A percentile compares a stretch with the other conserved stretches of the same genome.
These are phyloP conservation scores for Phylloboletellus chloephorus DNA, from an alignment of 1,284 basidiomycete species.

Conservation along the genomic window DNA sequence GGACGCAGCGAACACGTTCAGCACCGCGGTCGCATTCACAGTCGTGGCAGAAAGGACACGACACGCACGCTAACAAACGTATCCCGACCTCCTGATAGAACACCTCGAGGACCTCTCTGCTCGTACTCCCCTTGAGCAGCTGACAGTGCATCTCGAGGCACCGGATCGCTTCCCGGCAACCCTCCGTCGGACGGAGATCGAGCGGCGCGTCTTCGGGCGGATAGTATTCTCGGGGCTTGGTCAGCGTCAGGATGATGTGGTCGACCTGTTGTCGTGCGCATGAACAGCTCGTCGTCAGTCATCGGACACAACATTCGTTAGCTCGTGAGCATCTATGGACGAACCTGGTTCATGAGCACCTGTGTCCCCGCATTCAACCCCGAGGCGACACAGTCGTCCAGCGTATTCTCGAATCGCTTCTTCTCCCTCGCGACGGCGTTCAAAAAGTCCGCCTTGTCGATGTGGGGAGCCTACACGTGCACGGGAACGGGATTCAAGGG, in stretches of 20 bases:
- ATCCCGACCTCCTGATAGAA: slow-evolving; percentile 97
- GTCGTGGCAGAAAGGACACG: not conserved
- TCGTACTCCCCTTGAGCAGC: slow-evolving; percentile 87
- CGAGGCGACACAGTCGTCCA: slow-evolving; percentile 91
- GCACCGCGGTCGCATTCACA: not conserved
- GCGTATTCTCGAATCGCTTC: slow-evolving; percentile 86
- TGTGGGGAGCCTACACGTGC: slow-evolving; percentile 62
- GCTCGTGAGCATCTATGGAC: not conserved
- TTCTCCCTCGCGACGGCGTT: slow-evolving; percentile 94
- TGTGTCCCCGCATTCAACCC: slow-evolving; percentile 95
- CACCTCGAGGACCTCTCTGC: slow-evolving; percentile 93
- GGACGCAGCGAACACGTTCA: no score
- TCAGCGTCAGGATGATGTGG: slow-evolving; percentile 81
- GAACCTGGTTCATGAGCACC: slow-evolving; percentile 89
- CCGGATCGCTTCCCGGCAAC: slow-evolving; percentile 80
- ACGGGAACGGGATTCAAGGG: not conserved
- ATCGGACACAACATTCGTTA: slow-evolving; percentile 15
- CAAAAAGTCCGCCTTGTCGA: slow-evolving; percentile 90
- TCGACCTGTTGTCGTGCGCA: slow-evolving; percentile 62
- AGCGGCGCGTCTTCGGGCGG: slow-evolving; percentile 72
- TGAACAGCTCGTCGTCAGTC: not conserved
- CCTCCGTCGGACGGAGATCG: slow-evolving; percentile 80
- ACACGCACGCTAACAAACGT: slow-evolving; percentile 75
- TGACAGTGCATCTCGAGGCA: slow-evolving; percentile 89
- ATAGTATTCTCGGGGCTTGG: slow-evolving; percentile 85